Percentiles rank a stretch among this genome's conserved stretches.
Evolutionary conservation across 2,329 filamentous ascomycete species (phyloP).

Genomic region (Byssothecium circinans): DNA sequence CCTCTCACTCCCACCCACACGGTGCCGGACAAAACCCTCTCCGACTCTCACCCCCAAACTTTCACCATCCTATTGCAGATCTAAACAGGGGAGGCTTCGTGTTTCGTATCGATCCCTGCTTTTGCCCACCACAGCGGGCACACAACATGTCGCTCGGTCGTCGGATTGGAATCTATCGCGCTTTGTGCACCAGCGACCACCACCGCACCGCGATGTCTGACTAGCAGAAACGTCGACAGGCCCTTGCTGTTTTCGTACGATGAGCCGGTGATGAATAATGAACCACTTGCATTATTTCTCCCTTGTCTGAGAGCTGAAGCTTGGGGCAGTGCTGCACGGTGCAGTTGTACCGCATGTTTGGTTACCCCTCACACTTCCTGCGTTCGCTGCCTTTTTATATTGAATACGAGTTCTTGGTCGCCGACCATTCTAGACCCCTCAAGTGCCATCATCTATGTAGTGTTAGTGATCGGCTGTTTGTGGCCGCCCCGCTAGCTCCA

Average conservation of each 20-base stretch:
- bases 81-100: conserved; percentile 15
- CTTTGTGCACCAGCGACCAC: not conserved
- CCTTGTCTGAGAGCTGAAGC: conserved; percentile 14
- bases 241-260: conserved; percentile 16
- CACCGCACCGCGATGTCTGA: conserved; percentile 9
- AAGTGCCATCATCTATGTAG: no score
- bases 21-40: conserved; percentile 4
- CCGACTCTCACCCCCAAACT: conserved; percentile 2
- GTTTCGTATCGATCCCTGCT: conserved; percentile 29
- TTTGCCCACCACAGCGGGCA: conserved; percentile 12
- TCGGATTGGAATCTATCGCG: conserved; percentile 10
- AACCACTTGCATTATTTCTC: conserved; percentile 5
- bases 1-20: not conserved
- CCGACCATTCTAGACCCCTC: conserved; percentile 10
- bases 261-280: conserved; percentile 14
- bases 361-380: conserved; percentile 2
- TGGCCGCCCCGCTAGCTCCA: conserved; percentile 11
- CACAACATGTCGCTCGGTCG: conserved; percentile 8
- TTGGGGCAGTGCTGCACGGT: not conserved
- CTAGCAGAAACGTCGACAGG: conserved; percentile 5
- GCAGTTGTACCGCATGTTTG: conserved; percentile 13
- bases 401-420: conserved; percentile 19
- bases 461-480: conserved; percentile 11
- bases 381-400: conserved; percentile 13
- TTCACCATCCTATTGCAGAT: conserved; percentile 7